phyloP scores from a whole-genome alignment of 441 rosid genomes.

The Lagerstroemia fauriei region DNA sequence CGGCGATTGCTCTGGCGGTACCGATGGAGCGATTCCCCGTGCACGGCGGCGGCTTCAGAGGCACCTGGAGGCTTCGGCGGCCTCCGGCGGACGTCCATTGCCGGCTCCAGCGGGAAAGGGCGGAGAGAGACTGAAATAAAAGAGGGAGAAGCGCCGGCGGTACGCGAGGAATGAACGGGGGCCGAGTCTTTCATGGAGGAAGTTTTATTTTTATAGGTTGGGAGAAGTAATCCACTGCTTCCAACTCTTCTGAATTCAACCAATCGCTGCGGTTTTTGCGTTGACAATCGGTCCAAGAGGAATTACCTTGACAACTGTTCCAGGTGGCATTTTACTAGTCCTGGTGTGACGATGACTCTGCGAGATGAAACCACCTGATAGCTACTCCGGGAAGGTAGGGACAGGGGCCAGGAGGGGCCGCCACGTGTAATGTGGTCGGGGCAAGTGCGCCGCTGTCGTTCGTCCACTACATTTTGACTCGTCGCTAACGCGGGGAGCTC shows the following conservation, averaged over 20 bases:
- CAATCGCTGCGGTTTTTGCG: not conserved
- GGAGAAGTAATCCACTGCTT: not conserved
- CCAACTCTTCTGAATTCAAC: not conserved
- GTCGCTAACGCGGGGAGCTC: too few species aligned
- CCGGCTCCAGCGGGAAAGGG: conserved; percentile 5
- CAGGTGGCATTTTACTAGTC: too few species aligned
- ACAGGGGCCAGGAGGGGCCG: too few species aligned
- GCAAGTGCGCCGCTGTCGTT: too few species aligned
- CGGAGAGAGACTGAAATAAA: not conserved
- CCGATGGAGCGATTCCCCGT: not conserved
- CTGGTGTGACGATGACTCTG: too few species aligned
- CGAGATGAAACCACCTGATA: too few species aligned
- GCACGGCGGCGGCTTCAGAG: not conserved
- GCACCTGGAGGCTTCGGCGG: conserved; percentile 7
- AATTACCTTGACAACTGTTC: too few species aligned
- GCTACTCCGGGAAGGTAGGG: too few species aligned
- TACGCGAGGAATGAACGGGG: not conserved
- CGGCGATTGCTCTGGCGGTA: not conserved
- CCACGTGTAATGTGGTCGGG: too few species aligned
- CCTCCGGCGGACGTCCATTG: conserved; percentile 25
- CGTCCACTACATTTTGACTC: too few species aligned
- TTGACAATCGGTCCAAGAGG: too few species aligned
- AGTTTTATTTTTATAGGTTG: not conserved
- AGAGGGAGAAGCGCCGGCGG: not conserved
- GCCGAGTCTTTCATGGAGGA: too few species aligned